Conservation (phyloP, 164 flowering plant species). For the Piper longum region DNA sequence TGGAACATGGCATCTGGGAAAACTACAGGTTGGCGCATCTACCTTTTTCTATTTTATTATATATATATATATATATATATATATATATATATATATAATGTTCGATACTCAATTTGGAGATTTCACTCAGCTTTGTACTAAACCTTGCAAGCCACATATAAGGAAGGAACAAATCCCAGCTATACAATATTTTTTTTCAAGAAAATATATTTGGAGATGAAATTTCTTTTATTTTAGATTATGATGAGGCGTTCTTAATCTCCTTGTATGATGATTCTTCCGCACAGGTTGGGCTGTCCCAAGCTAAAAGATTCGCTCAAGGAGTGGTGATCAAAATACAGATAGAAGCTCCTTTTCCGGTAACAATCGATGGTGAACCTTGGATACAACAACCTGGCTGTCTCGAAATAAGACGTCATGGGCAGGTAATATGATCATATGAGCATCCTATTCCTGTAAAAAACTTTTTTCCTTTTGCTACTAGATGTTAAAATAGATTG, state of each 20-base stretch:
- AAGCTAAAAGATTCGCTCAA: conserved; percentile 60
- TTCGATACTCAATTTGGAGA: too few relatives aligned
- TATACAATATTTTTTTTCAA: too few relatives aligned
- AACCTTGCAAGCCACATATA: too few relatives aligned
- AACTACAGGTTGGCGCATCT: conserved; percentile 43
- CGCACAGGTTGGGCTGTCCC: conserved; percentile 63
- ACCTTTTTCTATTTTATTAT: not conserved
- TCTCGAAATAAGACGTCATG: conserved; percentile 49
- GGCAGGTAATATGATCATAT: conserved; percentile 35
- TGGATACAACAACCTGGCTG: conserved; percentile 56
- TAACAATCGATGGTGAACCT: conserved; percentile 82
- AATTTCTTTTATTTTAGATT: too few relatives aligned
- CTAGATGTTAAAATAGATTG: too few relatives aligned
- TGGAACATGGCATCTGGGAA: conserved; percentile 82
- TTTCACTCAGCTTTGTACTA: too few relatives aligned
- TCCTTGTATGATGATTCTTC: not conserved
- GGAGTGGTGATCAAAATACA: conserved; percentile 38
- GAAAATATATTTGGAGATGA: too few relatives aligned
- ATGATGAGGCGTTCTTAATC: not conserved
- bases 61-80: not conserved
- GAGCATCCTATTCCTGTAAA: too few relatives aligned
- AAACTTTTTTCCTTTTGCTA: too few relatives aligned
- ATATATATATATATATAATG: too few relatives aligned
- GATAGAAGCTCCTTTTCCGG: conserved; percentile 45
- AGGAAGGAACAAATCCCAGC: too few relatives aligned